phyloP scores from a whole-genome alignment of 148 eudicot genomes.

The Arctostaphylos glauca region DNA sequence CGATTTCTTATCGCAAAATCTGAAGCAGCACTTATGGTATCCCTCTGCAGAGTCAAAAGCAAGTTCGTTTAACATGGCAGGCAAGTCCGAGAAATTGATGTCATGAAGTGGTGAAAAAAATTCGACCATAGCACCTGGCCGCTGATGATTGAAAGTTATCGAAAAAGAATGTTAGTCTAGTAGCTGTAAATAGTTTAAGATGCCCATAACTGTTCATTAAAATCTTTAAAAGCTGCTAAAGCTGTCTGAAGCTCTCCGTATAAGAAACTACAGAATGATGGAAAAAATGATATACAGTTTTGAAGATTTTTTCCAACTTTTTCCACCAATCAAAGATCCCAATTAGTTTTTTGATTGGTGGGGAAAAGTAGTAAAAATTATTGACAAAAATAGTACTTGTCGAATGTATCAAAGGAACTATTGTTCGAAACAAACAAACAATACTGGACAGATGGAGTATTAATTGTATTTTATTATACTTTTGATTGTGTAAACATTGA shows the following conservation, averaged over 20 bases:
- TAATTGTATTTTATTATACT: background rate
- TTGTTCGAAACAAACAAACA: background rate
- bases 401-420: background rate
- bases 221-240: background rate
- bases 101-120: background rate
- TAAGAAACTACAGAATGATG: background rate
- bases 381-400: background rate
- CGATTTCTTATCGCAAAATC: constrained; percentile 75
- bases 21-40: constrained; percentile 61
- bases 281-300: background rate
- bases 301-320: background rate
- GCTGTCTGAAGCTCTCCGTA: background rate
- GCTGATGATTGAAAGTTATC: background rate
- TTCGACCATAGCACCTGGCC: background rate
- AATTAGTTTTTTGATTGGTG: background rate
- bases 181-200: background rate
- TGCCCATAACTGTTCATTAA: background rate
- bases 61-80: background rate
- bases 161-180: background rate
- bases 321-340: background rate
- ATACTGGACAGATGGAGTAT: background rate
- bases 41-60: constrained; percentile 59
- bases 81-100: background rate
- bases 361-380: background rate
- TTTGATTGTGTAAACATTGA: background rate